Evolutionary conservation across 345 rosid genomes (phyloP).

Genomic region (Mercurialis annua): DNA sequence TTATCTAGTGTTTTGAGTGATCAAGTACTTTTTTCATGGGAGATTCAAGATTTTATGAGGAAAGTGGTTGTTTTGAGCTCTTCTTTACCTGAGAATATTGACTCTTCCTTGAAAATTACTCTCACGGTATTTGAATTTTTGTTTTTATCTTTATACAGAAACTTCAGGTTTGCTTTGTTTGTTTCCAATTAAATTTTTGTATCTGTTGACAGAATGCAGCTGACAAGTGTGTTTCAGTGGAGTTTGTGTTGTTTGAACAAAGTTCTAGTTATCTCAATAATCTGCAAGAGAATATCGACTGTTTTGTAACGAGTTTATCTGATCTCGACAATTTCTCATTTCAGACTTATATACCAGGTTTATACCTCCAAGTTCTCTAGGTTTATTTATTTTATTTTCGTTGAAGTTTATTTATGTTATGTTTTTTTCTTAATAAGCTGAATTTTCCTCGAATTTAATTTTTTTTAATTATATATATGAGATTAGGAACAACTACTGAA

Average conservation of each 20-base stretch:
- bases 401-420: neutral
- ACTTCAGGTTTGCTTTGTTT: neutral
- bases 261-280: conserved; percentile 46
- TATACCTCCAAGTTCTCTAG: neutral
- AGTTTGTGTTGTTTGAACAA: conserved; percentile 63
- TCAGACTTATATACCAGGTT: conserved; percentile 63
- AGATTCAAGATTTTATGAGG: conserved; percentile 56
- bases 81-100: conserved; percentile 44
- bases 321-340: conserved; percentile 85
- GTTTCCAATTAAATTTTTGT: neutral
- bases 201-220: conserved; percentile 62
- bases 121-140: conserved; percentile 50
- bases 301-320: conserved; percentile 52
- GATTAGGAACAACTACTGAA: too few species aligned
- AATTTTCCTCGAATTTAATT: neutral
- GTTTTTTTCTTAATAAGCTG: neutral
- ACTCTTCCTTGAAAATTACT: conserved; percentile 37
- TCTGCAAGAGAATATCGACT: conserved; percentile 45
- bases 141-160: neutral
- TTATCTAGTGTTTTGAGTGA: conserved; percentile 62
- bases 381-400: neutral
- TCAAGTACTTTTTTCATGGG: conserved; percentile 68
- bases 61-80: conserved; percentile 72
- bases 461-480: neutral
- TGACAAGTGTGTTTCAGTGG: conserved; percentile 68